Base-by-base conservation (phyloP, 2,329 filamentous ascomycete genomes). In the Orbilia javanica region DNA sequence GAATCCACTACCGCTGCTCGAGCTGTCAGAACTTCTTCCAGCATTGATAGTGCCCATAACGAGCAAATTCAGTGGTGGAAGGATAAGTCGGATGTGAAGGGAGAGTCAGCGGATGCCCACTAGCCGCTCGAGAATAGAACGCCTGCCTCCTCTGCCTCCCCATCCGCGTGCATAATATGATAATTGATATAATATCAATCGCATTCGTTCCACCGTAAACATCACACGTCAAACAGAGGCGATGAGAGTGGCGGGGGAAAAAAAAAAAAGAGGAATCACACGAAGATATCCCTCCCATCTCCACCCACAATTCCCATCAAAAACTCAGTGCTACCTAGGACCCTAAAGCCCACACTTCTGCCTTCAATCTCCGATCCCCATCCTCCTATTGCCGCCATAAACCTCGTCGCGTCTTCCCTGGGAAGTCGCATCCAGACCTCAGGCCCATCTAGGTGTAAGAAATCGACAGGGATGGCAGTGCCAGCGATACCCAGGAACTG, bases 401-500 rank as follows among this genome's bases (percentile, higher is more conserved):
- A 88, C 0, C 87, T 86, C 0, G 85, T 85, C 6, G 90, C 84
- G 80, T 93, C 90, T 71, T 87, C 86, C 4, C 87, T 85, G 4
- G 91, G 90, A 7, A 93, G 83, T 18, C 92, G 86, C 62, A 93
- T 83, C 90, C 91, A 93, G 69, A 88, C 88, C 57, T 89, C 86
- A 4, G 82, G 81, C 0, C 85, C 86, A 2, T 88, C 84, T 0
- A 90, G 85, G 80, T 90, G 89, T 36, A 95, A 86, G 20, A 94
- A 89, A 82, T 95, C 93, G 70, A 94, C 82, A 0, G 90, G 85
- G 2, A 94, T 90, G 10, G 89, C 89, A 1, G 87, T 84, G 10
- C 93, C 93, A 0, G 89, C 90, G 18, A 89, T 84, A 20, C 93
- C 93, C 0, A 95, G 88, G 81, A 92, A 94, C 79, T 91, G 88